A percentile compares a stretch with the other conserved stretches of the same genome.
Conservation (phyloP, 2,329 filamentous ascomycete species). For the Phaeosphaeria sp. region DNA sequence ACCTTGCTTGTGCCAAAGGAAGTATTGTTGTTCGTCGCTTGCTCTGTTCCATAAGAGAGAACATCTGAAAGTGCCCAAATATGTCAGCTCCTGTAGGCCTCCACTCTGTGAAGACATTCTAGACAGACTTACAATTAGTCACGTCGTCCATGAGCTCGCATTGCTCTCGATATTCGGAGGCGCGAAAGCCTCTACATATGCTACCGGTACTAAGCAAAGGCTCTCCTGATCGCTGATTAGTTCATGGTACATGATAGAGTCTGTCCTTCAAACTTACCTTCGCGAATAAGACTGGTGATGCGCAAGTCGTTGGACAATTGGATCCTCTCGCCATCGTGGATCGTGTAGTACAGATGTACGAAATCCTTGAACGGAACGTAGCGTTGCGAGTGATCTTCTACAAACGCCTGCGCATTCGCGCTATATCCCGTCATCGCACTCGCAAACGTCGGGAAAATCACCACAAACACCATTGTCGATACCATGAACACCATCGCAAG, state of each 20-base stretch:
- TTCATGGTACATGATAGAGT: not conserved
- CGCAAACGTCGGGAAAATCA: slow-evolving; percentile 15
- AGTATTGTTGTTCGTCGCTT: not conserved
- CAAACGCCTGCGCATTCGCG: slow-evolving; percentile 8
- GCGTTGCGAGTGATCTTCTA: slow-evolving; percentile 5
- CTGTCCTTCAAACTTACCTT: not conserved
- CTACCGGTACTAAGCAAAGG: not conserved
- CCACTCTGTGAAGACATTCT: not conserved
- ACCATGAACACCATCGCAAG: slow-evolving; percentile 22
- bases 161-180: not conserved
- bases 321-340: slow-evolving; percentile 15
- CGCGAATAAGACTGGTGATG: not conserved
- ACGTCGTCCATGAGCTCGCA: not conserved
- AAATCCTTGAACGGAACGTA: slow-evolving; percentile 5
- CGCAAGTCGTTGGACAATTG: not conserved
- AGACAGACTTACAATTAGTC: not conserved
- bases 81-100: no score
- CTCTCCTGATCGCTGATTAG: not conserved
- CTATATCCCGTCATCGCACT: slow-evolving; percentile 24
- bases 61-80: no score
- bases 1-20: not conserved
- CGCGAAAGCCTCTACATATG: not conserved
- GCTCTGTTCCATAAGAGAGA: not conserved
- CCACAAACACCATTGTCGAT: slow-evolving; percentile 12
- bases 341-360: slow-evolving; percentile 5